These are phyloP conservation scores for Microbotryum violaceum DNA, from an alignment of 1,284 basidiomycete species.

Conservation along the genomic window DNA sequence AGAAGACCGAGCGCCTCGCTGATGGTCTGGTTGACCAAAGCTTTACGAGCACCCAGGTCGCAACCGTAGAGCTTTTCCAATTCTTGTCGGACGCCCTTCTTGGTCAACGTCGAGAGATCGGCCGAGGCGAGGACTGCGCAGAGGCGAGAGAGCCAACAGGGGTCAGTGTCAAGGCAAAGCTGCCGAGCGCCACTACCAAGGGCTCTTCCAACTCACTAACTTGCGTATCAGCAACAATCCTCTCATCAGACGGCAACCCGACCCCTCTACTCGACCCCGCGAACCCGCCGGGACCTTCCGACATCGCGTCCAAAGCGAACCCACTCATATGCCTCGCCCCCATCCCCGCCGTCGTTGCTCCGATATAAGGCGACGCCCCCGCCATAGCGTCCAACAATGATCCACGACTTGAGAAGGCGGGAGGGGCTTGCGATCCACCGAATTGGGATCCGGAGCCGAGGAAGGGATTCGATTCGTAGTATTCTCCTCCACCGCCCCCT, in stretches of 20 bases:
- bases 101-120: slow-evolving; percentile 80
- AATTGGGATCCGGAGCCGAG: slow-evolving; percentile 2
- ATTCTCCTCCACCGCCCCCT: no score
- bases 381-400: background rate
- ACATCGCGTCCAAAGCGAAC: background rate
- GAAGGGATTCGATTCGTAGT: no score
- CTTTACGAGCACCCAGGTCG: slow-evolving; percentile 26
- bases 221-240: slow-evolving; percentile 29
- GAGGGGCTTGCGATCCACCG: slow-evolving; percentile 4
- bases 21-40: slow-evolving; percentile 33
- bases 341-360: background rate
- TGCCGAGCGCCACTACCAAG: background rate
- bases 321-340: background rate
- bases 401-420: background rate
- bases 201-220: slow-evolving; percentile 10
- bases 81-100: slow-evolving; percentile 72
- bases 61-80: slow-evolving; percentile 42
- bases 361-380: background rate
- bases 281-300: background rate
- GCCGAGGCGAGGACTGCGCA: slow-evolving; percentile 62
- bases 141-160: background rate
- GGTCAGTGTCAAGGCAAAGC: background rate
- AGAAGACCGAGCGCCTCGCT: slow-evolving; percentile 21
- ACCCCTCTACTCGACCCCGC: background rate
- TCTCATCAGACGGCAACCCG: slow-evolving; percentile 25